Conservation (phyloP, 2,329 filamentous ascomycete genomes). For the Fusarium sp. region DNA sequence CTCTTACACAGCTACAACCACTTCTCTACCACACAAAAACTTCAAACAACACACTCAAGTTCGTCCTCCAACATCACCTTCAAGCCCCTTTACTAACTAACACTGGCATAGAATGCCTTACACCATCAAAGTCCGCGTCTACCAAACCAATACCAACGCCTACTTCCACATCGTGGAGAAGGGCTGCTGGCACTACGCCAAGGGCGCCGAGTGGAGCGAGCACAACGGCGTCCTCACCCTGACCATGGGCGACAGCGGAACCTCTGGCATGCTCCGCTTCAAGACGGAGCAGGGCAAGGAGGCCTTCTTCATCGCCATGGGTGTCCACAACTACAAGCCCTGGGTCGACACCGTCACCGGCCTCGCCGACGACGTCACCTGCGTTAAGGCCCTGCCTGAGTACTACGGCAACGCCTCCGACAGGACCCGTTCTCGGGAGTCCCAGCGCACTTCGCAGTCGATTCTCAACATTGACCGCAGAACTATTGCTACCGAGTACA, state of each 20-base stretch:
- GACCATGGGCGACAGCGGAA: constrained; percentile 34
- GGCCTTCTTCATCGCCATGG: constrained; percentile 32
- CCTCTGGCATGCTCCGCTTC: constrained; percentile 34
- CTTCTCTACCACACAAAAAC: not conserved
- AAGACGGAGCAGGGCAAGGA: constrained; percentile 36
- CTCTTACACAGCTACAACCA: not conserved
- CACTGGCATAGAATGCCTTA: constrained; percentile 39
- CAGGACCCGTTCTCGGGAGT: constrained; percentile 12
- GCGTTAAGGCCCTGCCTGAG: constrained; percentile 34
- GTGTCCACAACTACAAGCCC: constrained; percentile 36
- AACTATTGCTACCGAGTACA: constrained; percentile 26
- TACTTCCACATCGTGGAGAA: constrained; percentile 34
- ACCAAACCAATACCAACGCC: constrained; percentile 35
- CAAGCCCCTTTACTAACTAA: not conserved
- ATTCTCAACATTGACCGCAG: constrained; percentile 34
- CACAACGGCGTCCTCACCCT: constrained; percentile 16
- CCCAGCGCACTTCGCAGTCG: constrained; percentile 23
- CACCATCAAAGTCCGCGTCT: constrained; percentile 37
- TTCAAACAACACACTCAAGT: not conserved
- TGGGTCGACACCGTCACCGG: constrained; percentile 36
- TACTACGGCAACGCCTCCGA: constrained; percentile 30
- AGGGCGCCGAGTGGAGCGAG: constrained; percentile 28
- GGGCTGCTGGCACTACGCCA: constrained; percentile 36
- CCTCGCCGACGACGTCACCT: constrained; percentile 26
- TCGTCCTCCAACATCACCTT: not conserved